phyloP scores from a whole-genome alignment of 139 green algal species.

The Micromonas pusilla region DNA sequence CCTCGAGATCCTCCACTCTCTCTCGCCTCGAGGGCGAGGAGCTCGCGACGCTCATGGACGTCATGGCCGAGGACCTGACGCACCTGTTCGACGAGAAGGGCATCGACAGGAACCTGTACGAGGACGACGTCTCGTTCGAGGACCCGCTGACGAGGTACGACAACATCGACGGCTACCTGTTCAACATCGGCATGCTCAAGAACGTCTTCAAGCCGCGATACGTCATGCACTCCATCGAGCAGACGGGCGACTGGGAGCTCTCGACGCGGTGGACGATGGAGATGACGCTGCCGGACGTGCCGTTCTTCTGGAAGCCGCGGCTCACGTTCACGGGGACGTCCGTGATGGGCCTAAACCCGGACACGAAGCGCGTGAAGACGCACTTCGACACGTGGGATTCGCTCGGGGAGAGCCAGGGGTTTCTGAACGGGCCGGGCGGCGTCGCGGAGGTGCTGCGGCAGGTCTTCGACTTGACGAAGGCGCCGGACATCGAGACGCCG shows the following conservation, averaged over 20 bases:
- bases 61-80: constrained; percentile 44
- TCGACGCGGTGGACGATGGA: constrained; percentile 61
- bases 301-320: constrained; percentile 42
- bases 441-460: constrained; percentile 32
- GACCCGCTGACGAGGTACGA: constrained; percentile 53
- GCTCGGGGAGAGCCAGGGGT: constrained; percentile 47
- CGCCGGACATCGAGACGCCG: constrained; percentile 25
- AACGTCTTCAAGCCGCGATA: constrained; percentile 62
- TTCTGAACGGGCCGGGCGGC: constrained; percentile 41
- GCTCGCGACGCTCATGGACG: background rate
- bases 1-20: background rate
- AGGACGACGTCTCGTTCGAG: constrained; percentile 34
- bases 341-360: constrained; percentile 60
- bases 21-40: background rate
- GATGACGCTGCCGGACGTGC: constrained; percentile 45
- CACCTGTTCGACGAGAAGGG: constrained; percentile 71
- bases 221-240: constrained; percentile 52
- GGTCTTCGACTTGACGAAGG: constrained; percentile 25
- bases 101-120: constrained; percentile 51
- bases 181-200: constrained; percentile 71
- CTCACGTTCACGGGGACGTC: constrained; percentile 57
- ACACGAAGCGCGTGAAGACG: constrained; percentile 35
- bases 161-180: constrained; percentile 57
- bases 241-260: constrained; percentile 48
- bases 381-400: constrained; percentile 57